phyloP scores from a whole-genome alignment of 345 rosid species.

The Eucalyptus polyanthemos region DNA sequence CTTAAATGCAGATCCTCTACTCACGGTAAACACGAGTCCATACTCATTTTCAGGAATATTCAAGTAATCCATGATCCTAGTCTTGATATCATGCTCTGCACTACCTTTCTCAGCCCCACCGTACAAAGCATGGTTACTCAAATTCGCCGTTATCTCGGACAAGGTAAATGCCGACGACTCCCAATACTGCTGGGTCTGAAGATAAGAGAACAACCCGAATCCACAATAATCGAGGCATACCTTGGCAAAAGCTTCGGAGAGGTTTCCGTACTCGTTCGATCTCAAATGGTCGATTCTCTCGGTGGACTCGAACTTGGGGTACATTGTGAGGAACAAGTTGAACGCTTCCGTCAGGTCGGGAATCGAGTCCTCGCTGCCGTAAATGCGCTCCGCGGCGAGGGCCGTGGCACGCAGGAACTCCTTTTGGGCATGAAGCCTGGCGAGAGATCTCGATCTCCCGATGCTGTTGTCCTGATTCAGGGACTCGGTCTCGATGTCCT shows the following conservation, averaged over 20 bases:
- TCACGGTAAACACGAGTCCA: conserved; percentile 80
- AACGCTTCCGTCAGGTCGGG: conserved; percentile 54
- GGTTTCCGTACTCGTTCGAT: conserved; percentile 53
- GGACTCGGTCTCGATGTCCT: conserved; percentile 41
- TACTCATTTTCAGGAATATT: conserved; percentile 84
- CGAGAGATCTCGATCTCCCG: conserved; percentile 76
- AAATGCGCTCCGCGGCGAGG: conserved; percentile 45
- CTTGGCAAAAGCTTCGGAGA: conserved; percentile 42
- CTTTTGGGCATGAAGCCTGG: conserved; percentile 72
- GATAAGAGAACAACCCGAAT: conserved; percentile 70
- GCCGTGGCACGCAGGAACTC: conserved; percentile 75
- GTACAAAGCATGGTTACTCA: conserved; percentile 73
- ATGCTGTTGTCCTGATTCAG: conserved; percentile 30
- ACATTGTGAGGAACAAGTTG: conserved; percentile 67
- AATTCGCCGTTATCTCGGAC: conserved; percentile 77
- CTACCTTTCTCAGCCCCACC: conserved; percentile 83
- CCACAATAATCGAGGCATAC: conserved; percentile 97
- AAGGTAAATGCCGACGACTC: conserved; percentile 67
- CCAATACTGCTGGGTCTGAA: conserved; percentile 60
- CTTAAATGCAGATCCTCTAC: conserved; percentile 85
- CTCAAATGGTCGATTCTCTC: conserved; percentile 66
- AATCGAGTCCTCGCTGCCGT: conserved; percentile 36
- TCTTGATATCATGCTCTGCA: conserved; percentile 65
- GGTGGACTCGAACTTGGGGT: conserved; percentile 60
- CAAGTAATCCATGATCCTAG: conserved; percentile 73